Evolutionary conservation across 352 stramenopile genomes (phyloP).

Genomic region (Pythium myriotylum): DNA sequence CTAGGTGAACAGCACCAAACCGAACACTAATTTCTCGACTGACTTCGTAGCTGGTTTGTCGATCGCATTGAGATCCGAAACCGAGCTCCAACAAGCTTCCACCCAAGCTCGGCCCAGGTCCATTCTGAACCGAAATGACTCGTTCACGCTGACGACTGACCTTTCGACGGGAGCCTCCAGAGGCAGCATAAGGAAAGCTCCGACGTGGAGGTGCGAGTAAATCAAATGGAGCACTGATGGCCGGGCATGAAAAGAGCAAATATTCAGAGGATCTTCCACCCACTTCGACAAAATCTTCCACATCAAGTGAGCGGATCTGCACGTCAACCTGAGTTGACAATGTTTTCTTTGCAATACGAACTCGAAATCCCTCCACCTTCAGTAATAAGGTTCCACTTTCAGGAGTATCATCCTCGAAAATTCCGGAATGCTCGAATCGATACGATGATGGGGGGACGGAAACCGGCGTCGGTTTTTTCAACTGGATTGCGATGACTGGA

Average conservation of each 20-base stretch:
- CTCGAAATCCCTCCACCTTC: conserved; percentile 81
- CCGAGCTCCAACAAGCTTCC: conserved; percentile 71
- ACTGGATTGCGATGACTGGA: conserved; percentile 75
- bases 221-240: conserved; percentile 66
- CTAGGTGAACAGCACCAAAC: conserved; percentile 77
- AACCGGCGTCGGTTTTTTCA: conserved; percentile 71
- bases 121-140: conserved; percentile 63
- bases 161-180: conserved; percentile 33
- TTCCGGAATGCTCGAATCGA: conserved; percentile 44
- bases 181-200: conserved; percentile 34
- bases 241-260: conserved; percentile 79
- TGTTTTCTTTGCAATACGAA: conserved; percentile 80
- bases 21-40: conserved; percentile 67
- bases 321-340: conserved; percentile 76
- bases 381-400: conserved; percentile 74
- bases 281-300: conserved; percentile 74
- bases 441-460: conserved; percentile 53
- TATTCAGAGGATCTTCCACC: conserved; percentile 69
- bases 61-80: conserved; percentile 59
- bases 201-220: conserved; percentile 54
- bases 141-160: conserved; percentile 53
- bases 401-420: conserved; percentile 47
- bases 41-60: conserved; percentile 55
- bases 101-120: conserved; percentile 17
- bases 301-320: conserved; percentile 70